Conservation (phyloP, 2,329 filamentous ascomycete species). For the Penicillium sp. region DNA sequence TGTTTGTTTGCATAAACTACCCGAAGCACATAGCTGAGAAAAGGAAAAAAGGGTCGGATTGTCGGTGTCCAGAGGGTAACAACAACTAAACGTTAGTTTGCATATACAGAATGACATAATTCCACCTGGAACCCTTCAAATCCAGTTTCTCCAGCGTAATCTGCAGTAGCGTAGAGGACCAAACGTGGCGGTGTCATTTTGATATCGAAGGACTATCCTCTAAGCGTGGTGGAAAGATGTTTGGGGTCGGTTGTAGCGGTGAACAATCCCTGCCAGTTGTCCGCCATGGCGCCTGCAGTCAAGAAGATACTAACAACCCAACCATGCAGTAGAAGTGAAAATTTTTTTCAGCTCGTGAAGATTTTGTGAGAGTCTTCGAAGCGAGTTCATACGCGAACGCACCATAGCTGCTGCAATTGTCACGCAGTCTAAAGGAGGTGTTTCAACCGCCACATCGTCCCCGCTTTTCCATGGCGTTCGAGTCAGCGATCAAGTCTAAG, state of each 20-base stretch:
- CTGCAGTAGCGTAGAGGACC: conserved; percentile 26
- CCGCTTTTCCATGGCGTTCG: not conserved
- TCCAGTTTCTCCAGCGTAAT: conserved; percentile 11
- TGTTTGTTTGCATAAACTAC: conserved; percentile 1
- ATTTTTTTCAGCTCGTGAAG: not conserved
- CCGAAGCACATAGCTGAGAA: not conserved
- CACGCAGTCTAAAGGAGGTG: not conserved
- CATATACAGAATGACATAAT: conserved; percentile 14
- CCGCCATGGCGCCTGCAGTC: conserved; percentile 6
- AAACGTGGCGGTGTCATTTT: conserved; percentile 31
- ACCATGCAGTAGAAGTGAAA: not conserved
- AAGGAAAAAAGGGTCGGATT: not conserved
- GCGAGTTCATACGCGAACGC: not conserved
- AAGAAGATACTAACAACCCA: not conserved
- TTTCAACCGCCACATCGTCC: conserved; percentile 2
- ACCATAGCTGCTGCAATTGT: not conserved
- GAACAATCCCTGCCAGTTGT: conserved; percentile 18
- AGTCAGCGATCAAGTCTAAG: not conserved
- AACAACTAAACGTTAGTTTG: conserved; percentile 1
- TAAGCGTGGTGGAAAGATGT: not conserved
- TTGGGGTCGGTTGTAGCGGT: conserved; percentile 26
- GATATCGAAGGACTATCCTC: conserved; percentile 9
- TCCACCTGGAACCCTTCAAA: not conserved
- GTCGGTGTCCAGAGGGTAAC: not conserved
- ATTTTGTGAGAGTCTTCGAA: not conserved